A percentile compares a stretch with the other conserved stretches of the same genome.
Conservation (phyloP, 2,329 filamentous ascomycete genomes). For the Tolypocladium cylindrosporum region DNA sequence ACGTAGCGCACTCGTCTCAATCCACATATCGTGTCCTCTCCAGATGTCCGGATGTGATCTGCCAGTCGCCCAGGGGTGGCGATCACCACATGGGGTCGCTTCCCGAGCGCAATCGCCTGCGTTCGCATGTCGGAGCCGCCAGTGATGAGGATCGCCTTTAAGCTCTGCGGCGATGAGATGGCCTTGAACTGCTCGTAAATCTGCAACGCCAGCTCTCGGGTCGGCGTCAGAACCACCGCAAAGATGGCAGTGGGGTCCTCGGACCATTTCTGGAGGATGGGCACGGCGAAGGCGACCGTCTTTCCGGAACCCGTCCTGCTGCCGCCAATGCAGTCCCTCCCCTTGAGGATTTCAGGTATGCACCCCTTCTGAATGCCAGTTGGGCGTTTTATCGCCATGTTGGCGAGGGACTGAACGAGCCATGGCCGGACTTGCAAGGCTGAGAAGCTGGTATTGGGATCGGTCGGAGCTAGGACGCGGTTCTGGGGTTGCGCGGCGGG, state of each 20-base stretch:
- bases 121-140: slow-evolving; percentile 87
- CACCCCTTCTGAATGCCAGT: slow-evolving; percentile 89
- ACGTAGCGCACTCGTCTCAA: slow-evolving; percentile 72
- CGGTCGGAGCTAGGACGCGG: slow-evolving; percentile 39
- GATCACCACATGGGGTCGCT: slow-evolving; percentile 83
- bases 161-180: slow-evolving; percentile 74
- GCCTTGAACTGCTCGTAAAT: slow-evolving; percentile 96
- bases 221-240: slow-evolving; percentile 80
- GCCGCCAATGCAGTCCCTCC: slow-evolving; percentile 88
- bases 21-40: slow-evolving; percentile 79
- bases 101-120: slow-evolving; percentile 75
- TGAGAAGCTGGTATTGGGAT: slow-evolving; percentile 56
- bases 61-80: slow-evolving; percentile 88
- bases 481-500: slow-evolving; percentile 14
- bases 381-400: slow-evolving; percentile 73
- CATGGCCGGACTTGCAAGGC: slow-evolving; percentile 69
- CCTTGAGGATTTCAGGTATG: slow-evolving; percentile 86
- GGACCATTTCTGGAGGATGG: slow-evolving; percentile 88
- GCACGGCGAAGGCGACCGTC: slow-evolving; percentile 90
- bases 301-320: slow-evolving; percentile 95
- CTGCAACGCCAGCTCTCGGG: slow-evolving; percentile 83
- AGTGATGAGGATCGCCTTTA: slow-evolving; percentile 84
- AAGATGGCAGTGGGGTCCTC: slow-evolving; percentile 88
- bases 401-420: slow-evolving; percentile 71
- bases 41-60: slow-evolving; percentile 86